Evolutionary conservation across 257 asterid species (phyloP).

Genomic region (Solanum lycopersicoides): DNA sequence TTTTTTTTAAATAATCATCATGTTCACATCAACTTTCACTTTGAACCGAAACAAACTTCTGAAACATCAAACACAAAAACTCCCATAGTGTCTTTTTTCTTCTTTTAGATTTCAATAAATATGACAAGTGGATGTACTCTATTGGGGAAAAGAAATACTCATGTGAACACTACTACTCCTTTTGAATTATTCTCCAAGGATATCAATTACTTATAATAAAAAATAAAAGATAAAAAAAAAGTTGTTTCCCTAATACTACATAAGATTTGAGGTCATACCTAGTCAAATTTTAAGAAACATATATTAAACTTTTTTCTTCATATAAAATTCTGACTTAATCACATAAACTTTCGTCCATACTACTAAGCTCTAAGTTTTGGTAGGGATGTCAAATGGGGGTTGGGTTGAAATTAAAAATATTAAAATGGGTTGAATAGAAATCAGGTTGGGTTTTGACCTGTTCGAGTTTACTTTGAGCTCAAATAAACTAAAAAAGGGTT

Average conservation of each 20-base stretch:
- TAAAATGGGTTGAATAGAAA: no score
- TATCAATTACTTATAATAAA: background rate
- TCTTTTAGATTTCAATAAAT: background rate
- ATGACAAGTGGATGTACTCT: background rate
- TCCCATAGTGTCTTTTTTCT: background rate
- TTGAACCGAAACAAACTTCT: background rate
- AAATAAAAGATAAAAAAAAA: no score
- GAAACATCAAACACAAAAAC: background rate
- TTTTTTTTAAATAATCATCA: no score
- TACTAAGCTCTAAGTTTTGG: background rate
- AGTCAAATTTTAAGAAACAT: background rate
- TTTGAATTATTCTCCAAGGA: background rate
- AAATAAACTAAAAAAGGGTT: no score
- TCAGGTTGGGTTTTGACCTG: no score
- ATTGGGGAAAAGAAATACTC: background rate
- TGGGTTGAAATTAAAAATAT: no score
- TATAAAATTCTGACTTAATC: background rate
- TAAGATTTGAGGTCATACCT: background rate
- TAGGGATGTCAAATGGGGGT: background rate
- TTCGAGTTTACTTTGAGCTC: no score
- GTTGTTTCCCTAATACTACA: no score
- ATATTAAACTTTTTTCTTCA: no score
- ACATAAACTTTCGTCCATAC: background rate
- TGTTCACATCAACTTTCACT: rapidly evolving
- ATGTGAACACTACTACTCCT: background rate